phyloP scores from a whole-genome alignment of 2,329 filamentous ascomycete genomes.

The Apiospora pterosperma region DNA sequence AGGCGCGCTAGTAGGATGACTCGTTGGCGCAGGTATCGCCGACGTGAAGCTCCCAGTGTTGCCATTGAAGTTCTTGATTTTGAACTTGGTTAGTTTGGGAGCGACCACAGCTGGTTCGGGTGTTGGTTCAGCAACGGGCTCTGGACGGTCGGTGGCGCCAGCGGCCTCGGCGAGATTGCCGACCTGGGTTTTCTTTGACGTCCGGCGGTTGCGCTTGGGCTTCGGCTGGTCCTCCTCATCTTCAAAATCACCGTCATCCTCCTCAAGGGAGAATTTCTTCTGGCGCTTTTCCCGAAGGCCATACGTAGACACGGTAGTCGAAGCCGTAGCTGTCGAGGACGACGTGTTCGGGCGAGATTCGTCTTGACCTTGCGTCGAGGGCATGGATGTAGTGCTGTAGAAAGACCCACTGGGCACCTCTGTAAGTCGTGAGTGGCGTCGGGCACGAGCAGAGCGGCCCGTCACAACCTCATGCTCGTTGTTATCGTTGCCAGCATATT shows the following conservation, averaged over 20 bases:
- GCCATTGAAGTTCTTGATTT: constrained; percentile 29
- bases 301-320: constrained; percentile 49
- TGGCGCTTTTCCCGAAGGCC: constrained; percentile 52
- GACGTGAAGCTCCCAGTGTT: not conserved
- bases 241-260: constrained; percentile 32
- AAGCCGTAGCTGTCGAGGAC: constrained; percentile 47
- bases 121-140: constrained; percentile 1
- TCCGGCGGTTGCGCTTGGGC: constrained; percentile 24
- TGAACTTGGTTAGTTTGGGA: constrained; percentile 26
- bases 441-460: not conserved
- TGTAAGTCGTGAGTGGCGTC: constrained; percentile 17
- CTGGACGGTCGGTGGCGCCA: constrained; percentile 7
- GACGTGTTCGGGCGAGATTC: constrained; percentile 51
- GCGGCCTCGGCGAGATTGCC: constrained; percentile 16
- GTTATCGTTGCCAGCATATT: constrained; percentile 5
- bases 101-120: not conserved
- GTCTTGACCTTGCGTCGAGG: constrained; percentile 32
- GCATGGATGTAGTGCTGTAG: constrained; percentile 33
- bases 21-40: constrained; percentile 8
- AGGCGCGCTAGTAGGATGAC: constrained; percentile 17
- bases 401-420: constrained; percentile 40
- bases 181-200: constrained; percentile 23
- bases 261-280: constrained; percentile 49
- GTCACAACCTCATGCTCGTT: not conserved
- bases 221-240: constrained; percentile 20